Evolutionary conservation across 306 rosid genomes (phyloP).

Genomic region (Argentina anserina): DNA sequence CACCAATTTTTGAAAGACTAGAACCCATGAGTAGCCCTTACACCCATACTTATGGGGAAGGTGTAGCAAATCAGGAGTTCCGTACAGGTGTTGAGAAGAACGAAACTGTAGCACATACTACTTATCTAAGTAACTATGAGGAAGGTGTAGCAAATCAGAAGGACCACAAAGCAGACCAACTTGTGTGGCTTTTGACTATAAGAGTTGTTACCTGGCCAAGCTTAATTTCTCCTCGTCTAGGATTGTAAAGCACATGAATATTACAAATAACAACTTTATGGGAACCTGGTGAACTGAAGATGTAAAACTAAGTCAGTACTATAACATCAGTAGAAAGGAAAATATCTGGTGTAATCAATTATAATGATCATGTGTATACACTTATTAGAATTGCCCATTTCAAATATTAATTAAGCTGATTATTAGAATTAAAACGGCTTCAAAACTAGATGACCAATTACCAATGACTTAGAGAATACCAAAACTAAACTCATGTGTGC

Average conservation of each 20-base stretch:
- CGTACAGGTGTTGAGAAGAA: background rate
- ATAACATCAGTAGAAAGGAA: background rate
- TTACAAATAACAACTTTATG: conserved; percentile 76
- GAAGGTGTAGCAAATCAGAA: too few relatives aligned
- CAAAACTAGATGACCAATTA: background rate
- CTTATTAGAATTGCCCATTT: background rate
- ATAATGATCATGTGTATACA: background rate
- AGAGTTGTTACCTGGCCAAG: conserved; percentile 80
- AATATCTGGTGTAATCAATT: background rate
- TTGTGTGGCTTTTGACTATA: conserved; percentile 12
- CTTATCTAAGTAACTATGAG: background rate
- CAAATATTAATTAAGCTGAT: too few relatives aligned
- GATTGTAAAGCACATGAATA: conserved; percentile 89
- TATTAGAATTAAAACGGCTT: background rate
- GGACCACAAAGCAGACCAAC: background rate
- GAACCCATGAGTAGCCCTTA: background rate
- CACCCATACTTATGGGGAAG: conserved; percentile 5
- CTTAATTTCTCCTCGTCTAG: conserved; percentile 88
- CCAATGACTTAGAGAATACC: background rate
- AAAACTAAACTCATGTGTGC: conserved; percentile 6
- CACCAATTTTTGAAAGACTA: background rate
- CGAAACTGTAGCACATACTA: background rate
- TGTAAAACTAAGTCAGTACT: background rate
- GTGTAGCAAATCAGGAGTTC: background rate
- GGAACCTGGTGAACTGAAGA: conserved; percentile 52